Percentiles rank a stretch among this genome's conserved stretches.
Conservation (phyloP, 352 stramenopile species). For the Globisporangium uncinulatum region DNA sequence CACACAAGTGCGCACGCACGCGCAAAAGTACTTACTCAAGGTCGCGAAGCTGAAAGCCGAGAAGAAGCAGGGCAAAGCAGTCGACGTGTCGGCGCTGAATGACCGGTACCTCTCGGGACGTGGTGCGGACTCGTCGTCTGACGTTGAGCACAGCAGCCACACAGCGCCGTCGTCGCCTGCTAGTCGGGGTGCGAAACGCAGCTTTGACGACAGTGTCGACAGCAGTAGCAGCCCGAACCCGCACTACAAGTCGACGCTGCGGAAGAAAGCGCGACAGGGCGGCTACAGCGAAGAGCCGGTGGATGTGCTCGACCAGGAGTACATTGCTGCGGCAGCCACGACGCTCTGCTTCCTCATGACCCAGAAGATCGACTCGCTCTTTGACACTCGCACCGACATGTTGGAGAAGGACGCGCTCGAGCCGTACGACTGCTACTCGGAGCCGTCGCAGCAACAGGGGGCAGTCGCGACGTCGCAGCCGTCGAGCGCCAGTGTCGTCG, state of each 20-base stretch:
- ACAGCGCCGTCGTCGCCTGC: slow-evolving; percentile 36
- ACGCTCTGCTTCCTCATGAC: slow-evolving; percentile 82
- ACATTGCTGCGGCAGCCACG: slow-evolving; percentile 72
- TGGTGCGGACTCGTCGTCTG: slow-evolving; percentile 14
- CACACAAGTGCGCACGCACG: slow-evolving; percentile 85
- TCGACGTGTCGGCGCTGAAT: slow-evolving; percentile 13
- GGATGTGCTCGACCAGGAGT: slow-evolving; percentile 66
- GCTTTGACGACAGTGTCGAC: not conserved
- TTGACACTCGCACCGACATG: slow-evolving; percentile 47
- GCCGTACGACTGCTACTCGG: slow-evolving; percentile 72
- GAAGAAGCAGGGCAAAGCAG: slow-evolving; percentile 47
- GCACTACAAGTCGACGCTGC: slow-evolving; percentile 8
- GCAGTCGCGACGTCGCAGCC: not conserved
- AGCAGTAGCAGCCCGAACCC: slow-evolving; percentile 9
- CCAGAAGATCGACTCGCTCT: slow-evolving; percentile 78
- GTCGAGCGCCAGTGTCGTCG: not conserved
- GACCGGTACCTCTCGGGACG: slow-evolving; percentile 14
- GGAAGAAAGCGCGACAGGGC: slow-evolving; percentile 56
- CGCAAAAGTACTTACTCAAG: slow-evolving; percentile 87
- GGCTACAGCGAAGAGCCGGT: slow-evolving; percentile 12
- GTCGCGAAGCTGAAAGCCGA: slow-evolving; percentile 85
- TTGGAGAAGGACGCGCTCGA: slow-evolving; percentile 46
- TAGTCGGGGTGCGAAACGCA: slow-evolving; percentile 9
- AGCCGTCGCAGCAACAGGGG: slow-evolving; percentile 9
- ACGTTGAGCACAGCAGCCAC: slow-evolving; percentile 19